Conservation (phyloP, 2,329 filamentous ascomycete species). For the Gyromitra esculenta region DNA sequence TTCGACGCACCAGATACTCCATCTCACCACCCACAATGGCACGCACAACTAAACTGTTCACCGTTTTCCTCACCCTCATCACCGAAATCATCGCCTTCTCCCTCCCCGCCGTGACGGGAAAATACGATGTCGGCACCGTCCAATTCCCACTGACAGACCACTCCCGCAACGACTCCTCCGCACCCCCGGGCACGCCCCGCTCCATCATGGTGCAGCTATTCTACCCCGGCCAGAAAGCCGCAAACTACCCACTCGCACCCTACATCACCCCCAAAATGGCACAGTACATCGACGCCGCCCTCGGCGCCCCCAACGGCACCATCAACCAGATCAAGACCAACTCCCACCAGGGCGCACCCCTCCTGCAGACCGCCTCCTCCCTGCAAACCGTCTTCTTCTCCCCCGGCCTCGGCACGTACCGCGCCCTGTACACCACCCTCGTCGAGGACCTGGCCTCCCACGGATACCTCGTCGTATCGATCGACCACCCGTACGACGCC, state of each 20-base stretch:
- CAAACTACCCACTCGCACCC: slow-evolving; percentile 1
- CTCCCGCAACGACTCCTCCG: slow-evolving; percentile 55
- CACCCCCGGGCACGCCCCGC: slow-evolving; percentile 26
- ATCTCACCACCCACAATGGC: not conserved
- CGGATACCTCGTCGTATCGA: slow-evolving; percentile 63
- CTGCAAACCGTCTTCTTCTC: slow-evolving; percentile 61
- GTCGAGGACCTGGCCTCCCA: slow-evolving; percentile 64
- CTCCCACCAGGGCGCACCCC: slow-evolving; percentile 52
- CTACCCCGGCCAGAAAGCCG: slow-evolving; percentile 22
- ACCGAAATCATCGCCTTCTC: slow-evolving; percentile 53
- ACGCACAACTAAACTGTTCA: not conserved
- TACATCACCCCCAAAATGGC: slow-evolving; percentile 27
- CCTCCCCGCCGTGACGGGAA: slow-evolving; percentile 56
- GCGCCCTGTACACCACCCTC: slow-evolving; percentile 62
- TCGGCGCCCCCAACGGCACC: slow-evolving; percentile 29
- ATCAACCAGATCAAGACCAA: slow-evolving; percentile 52
- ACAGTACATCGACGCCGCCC: slow-evolving; percentile 24
- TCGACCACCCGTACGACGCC: slow-evolving; percentile 66
- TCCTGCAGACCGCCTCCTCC: slow-evolving; percentile 44
- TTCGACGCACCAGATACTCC: not conserved
- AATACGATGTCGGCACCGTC: slow-evolving; percentile 56
- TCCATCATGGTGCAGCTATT: slow-evolving; percentile 25
- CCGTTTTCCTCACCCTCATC: slow-evolving; percentile 5
- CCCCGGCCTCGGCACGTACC: slow-evolving; percentile 62
- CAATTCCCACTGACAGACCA: slow-evolving; percentile 56